Evolutionary conservation across 225 moss, liverwort and hornwort species (phyloP).

Genomic region (Thuidium tamariscinum): DNA sequence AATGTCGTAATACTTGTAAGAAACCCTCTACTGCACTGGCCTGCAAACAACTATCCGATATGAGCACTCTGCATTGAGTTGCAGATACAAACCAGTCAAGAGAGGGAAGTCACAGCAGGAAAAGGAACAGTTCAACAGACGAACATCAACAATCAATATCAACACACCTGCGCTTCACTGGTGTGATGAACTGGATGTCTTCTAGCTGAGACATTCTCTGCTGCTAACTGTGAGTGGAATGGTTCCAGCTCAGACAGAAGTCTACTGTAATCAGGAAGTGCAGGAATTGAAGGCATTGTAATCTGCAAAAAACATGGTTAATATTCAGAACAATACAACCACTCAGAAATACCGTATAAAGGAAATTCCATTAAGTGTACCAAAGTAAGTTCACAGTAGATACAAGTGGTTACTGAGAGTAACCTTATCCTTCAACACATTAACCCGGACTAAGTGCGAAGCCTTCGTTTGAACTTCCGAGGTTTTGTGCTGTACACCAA

Average conservation of each 20-base stretch:
- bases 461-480: constrained; percentile 73
- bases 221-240: constrained; percentile 66
- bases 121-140: background rate
- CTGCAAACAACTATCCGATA: constrained; percentile 30
- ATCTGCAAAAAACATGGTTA: constrained; percentile 28
- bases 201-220: constrained; percentile 46
- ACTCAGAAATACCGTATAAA: background rate
- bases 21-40: constrained; percentile 65
- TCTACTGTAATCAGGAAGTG: constrained; percentile 65
- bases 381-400: background rate
- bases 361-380: background rate
- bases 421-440: constrained; percentile 95
- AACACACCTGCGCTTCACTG: constrained; percentile 59
- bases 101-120: background rate
- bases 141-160: background rate
- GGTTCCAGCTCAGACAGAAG: constrained; percentile 74
- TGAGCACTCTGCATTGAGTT: background rate
- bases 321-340: background rate
- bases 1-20: constrained; percentile 54
- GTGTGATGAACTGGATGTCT: constrained; percentile 82
- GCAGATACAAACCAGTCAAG: background rate
- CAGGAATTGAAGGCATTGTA: constrained; percentile 63
- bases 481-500: constrained; percentile 87
- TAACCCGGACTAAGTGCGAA: constrained; percentile 70
- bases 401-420: background rate